phyloP scores from a whole-genome alignment of 2,329 filamentous ascomycete species.

The Ilyonectria mors-panacis region DNA sequence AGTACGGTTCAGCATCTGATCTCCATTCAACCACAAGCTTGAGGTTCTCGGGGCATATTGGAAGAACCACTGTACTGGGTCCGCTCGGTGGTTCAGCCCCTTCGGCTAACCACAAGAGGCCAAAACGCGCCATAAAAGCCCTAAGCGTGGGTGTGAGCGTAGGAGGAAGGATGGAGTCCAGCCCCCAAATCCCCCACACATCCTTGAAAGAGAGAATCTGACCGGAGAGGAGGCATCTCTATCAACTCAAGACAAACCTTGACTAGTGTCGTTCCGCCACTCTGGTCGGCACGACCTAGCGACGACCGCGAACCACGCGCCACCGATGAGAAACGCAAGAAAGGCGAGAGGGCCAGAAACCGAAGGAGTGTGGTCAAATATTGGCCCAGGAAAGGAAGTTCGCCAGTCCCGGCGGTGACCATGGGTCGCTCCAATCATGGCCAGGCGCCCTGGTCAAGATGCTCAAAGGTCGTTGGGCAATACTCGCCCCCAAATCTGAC shows the following conservation, averaged over 20 bases:
- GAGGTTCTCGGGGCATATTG: slow-evolving; percentile 38
- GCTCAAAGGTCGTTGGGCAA: slow-evolving; percentile 12
- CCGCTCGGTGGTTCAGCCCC: slow-evolving; percentile 36
- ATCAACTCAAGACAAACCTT: slow-evolving; percentile 27
- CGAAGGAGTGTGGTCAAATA: slow-evolving; percentile 12
- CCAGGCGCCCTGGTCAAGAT: slow-evolving; percentile 17
- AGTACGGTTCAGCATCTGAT: slow-evolving; percentile 24
- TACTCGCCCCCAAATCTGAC: slow-evolving; percentile 22
- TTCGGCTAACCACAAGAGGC: slow-evolving; percentile 41
- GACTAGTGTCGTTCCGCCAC: slow-evolving; percentile 35
- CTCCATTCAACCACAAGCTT: slow-evolving; percentile 28
- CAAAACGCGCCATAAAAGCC: slow-evolving; percentile 31
- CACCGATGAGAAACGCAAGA: slow-evolving; percentile 32
- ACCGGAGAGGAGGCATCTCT: slow-evolving; percentile 11
- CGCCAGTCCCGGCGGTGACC: slow-evolving; percentile 18
- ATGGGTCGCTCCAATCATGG: slow-evolving; percentile 9
- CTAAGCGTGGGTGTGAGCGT: slow-evolving; percentile 39
- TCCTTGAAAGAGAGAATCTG: slow-evolving; percentile 23
- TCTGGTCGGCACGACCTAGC: slow-evolving; percentile 27
- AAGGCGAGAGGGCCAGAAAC: slow-evolving; percentile 20
- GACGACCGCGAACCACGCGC: slow-evolving; percentile 28
- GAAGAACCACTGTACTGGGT: slow-evolving; percentile 36
- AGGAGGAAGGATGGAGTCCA: slow-evolving; percentile 29
- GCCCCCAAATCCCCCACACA: slow-evolving; percentile 30
- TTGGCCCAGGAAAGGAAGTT: slow-evolving; percentile 27